These are phyloP conservation scores for Cladosporium phlei DNA, from an alignment of 2,329 filamentous ascomycete species.

Conservation along the genomic window DNA sequence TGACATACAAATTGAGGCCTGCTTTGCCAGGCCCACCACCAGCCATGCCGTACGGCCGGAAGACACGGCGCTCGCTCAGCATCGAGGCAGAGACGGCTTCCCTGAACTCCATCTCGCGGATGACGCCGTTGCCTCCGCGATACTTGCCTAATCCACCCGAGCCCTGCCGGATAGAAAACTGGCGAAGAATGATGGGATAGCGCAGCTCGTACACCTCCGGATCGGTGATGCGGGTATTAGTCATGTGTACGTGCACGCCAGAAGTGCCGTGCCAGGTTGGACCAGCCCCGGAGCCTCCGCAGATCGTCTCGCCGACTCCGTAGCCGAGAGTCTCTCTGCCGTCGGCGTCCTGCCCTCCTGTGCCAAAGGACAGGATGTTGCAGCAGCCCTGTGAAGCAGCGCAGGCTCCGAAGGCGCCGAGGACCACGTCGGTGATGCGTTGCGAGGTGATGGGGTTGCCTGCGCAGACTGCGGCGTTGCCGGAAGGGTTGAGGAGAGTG, in stretches of 20 bases:
- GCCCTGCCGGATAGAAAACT: slow-evolving; percentile 29
- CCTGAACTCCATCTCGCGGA: slow-evolving; percentile 30
- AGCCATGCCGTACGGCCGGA: slow-evolving; percentile 30
- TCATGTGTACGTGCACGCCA: slow-evolving; percentile 34
- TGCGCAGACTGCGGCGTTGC: slow-evolving; percentile 26
- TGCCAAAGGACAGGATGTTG: slow-evolving; percentile 31
- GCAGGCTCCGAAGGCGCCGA: slow-evolving; percentile 29
- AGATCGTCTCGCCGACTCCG: slow-evolving; percentile 34
- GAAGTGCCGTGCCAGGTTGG: slow-evolving; percentile 29
- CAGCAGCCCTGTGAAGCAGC: slow-evolving; percentile 29
- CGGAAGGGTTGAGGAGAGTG: slow-evolving; percentile 27
- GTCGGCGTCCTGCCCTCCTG: slow-evolving; percentile 21
- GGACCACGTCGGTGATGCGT: slow-evolving; percentile 30
- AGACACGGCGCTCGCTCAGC: slow-evolving; percentile 30
- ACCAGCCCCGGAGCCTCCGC: slow-evolving; percentile 33
- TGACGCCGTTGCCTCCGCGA: slow-evolving; percentile 30
- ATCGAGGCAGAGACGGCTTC: slow-evolving; percentile 27
- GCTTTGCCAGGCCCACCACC: slow-evolving; percentile 29
- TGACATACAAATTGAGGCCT: slow-evolving; percentile 28
- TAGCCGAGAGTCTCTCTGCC: slow-evolving; percentile 25
- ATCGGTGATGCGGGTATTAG: slow-evolving; percentile 36
- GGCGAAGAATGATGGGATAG: slow-evolving; percentile 32
- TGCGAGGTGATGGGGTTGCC: slow-evolving; percentile 31
- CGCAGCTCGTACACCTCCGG: slow-evolving; percentile 33
- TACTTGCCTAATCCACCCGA: slow-evolving; percentile 27